Evolutionary conservation across 1,284 basidiomycete genomes (phyloP).

Genomic region (Ustilago esculenta): DNA sequence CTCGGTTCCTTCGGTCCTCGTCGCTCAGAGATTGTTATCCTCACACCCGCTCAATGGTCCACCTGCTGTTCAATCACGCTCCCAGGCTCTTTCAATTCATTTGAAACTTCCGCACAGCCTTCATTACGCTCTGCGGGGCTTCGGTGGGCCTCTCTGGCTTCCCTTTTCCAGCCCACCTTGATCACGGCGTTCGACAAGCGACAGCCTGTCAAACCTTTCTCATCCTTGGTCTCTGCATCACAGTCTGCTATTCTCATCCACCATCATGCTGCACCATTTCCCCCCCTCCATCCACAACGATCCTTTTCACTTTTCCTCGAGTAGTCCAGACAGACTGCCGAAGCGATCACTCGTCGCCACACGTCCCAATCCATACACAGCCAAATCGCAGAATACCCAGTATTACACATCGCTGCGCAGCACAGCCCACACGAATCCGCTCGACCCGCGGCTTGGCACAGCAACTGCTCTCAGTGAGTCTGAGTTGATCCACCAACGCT

Average conservation of each 20-base stretch:
- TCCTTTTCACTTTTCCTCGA: conserved; percentile 34
- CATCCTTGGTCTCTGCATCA: background rate
- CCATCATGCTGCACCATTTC: conserved; percentile 23
- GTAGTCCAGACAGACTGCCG: conserved; percentile 24
- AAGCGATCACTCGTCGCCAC: conserved; percentile 23
- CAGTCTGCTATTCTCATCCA: background rate
- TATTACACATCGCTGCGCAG: conserved; percentile 22
- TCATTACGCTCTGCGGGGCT: conserved; percentile 10
- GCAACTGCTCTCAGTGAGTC: background rate
- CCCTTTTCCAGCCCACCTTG: background rate
- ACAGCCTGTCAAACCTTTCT: background rate
- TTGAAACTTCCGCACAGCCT: conserved; percentile 7
- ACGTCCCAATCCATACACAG: conserved; percentile 33
- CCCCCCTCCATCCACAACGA: conserved; percentile 14
- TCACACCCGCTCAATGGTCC: no score
- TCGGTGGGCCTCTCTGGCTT: background rate
- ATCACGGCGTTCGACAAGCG: background rate
- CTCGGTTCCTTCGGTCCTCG: no score
- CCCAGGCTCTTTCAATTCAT: background rate
- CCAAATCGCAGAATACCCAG: conserved; percentile 31
- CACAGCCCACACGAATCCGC: background rate
- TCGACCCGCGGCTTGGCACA: conserved; percentile 10
- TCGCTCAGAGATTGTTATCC: no score
- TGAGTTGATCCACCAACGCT: background rate
- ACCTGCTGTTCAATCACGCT: no score